Conservation (phyloP, 2,329 filamentous ascomycete species). For the Albifimbria verrucaria region DNA sequence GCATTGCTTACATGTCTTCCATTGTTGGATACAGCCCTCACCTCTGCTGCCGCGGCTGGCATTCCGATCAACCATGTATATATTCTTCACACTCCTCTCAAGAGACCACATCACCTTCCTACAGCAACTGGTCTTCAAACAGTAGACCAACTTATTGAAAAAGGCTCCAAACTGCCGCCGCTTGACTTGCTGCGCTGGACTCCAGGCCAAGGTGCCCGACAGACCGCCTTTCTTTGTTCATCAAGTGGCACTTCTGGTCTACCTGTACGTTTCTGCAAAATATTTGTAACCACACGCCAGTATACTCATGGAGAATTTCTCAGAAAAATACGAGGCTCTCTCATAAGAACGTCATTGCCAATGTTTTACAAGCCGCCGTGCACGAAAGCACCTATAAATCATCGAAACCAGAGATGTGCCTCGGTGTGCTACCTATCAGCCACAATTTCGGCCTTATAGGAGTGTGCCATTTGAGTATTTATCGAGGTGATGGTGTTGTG, state of each 20-base stretch:
- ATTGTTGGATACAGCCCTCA: slow-evolving; percentile 57
- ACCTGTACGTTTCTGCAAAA: slow-evolving; percentile 43
- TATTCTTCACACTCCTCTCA: slow-evolving; percentile 58
- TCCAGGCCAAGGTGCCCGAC: slow-evolving; percentile 56
- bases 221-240: slow-evolving; percentile 69
- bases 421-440: slow-evolving; percentile 70
- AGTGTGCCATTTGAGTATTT: slow-evolving; percentile 61
- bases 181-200: slow-evolving; percentile 53
- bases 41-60: slow-evolving; percentile 57
- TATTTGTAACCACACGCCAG: not conserved
- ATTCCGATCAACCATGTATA: slow-evolving; percentile 63
- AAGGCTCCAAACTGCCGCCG: slow-evolving; percentile 40
- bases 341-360: slow-evolving; percentile 73
- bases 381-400: slow-evolving; percentile 29
- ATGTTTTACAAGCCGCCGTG: slow-evolving; percentile 58
- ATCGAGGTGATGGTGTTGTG: slow-evolving; percentile 68
- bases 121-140: slow-evolving; percentile 66
- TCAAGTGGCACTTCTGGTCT: slow-evolving; percentile 71
- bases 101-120: slow-evolving; percentile 54
- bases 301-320: not conserved
- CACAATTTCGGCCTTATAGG: slow-evolving; percentile 77
- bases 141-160: slow-evolving; percentile 57
- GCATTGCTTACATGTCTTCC: slow-evolving; percentile 67
- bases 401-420: slow-evolving; percentile 15
- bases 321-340: slow-evolving; percentile 78